Base-by-base conservation (phyloP, 2,329 filamentous ascomycete species). In the Cladosporium sp. region DNA sequence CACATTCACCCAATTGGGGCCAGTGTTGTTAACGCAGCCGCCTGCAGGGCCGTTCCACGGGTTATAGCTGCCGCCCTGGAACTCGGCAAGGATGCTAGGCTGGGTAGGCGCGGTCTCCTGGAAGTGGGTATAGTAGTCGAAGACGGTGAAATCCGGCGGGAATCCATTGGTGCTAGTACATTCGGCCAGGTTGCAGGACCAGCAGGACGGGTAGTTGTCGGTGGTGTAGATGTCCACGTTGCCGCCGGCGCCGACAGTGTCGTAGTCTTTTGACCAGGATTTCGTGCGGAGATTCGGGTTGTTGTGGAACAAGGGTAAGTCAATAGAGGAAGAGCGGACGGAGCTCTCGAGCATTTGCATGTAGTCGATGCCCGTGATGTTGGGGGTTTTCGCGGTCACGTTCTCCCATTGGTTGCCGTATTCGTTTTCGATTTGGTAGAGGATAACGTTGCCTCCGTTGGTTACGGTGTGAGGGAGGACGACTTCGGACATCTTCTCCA, bases 391-490 rank as follows among this genome's bases (percentile, higher is more conserved):
- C 3, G 79, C 74, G 0, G 67, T 66, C 36, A 58, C 56, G 60
- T 76, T 58, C 8, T 36, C 46, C 67, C 71, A 57, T 70, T 70
- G 76, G 78, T 82, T 67, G 79, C 80, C 67, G 32, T 82, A 83
- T 64, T 89, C 79, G 3, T 82, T 78, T 70, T 88, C 78, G 0
- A 89, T 77, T 5, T 83, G 76, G 65, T 85, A 82, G 86, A 88
- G 79, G 67, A 96, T 91, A 11, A 96, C 84, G 0, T 91, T 91
- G 0, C 92, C 92, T 0, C 90, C 91, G 61, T 93, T 91, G 1
- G 91, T 94, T 72, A 96, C 93, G 71, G 95, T 91, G 0, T 86
- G 88, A 64, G 88, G 86, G 5, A 91, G 89, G 69, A 96, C 89
- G 7, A 88, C 86, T 16, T 82, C 82, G 28, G 85, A 85, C 58